A percentile compares a stretch with the other conserved stretches of the same genome.
phyloP scores from a whole-genome alignment of 495 filamentous ascomycete species.

The Schizothecium vesticola region DNA sequence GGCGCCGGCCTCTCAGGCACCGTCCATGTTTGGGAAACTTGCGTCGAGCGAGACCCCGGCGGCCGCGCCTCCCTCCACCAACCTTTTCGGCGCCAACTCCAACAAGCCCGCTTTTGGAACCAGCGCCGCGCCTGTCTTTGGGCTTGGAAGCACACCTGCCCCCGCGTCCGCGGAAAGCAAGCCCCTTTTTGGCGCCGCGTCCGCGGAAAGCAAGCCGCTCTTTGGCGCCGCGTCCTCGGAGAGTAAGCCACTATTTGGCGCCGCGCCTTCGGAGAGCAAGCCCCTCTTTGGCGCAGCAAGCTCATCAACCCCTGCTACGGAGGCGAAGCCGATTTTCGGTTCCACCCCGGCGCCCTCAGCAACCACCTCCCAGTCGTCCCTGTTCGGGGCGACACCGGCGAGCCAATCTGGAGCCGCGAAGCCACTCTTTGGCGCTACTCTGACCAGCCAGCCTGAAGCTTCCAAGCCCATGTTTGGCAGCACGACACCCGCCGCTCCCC shows the following conservation, averaged over 20 bases:
- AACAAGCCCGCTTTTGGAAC: slow-evolving; percentile 13
- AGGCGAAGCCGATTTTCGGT: slow-evolving; percentile 9
- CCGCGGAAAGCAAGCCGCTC: background rate
- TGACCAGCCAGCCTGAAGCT: slow-evolving; percentile 12
- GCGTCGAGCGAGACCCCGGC: slow-evolving; percentile 17
- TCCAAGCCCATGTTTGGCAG: slow-evolving; percentile 20
- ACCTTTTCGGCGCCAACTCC: slow-evolving; percentile 26
- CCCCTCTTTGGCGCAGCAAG: slow-evolving; percentile 19
- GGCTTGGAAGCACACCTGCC: background rate
- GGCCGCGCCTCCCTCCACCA: slow-evolving; percentile 14
- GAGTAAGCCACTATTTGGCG: slow-evolving; percentile 18
- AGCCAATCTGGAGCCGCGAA: slow-evolving; percentile 15
- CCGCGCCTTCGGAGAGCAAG: slow-evolving; percentile 18
- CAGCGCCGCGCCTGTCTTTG: background rate
- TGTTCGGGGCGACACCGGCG: slow-evolving; percentile 20
- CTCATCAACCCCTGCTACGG: slow-evolving; percentile 5
- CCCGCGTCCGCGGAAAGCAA: background rate
- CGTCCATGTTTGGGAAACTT: slow-evolving; percentile 29
- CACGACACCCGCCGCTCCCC: slow-evolving; percentile 10
- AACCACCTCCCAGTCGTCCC: slow-evolving; percentile 13
- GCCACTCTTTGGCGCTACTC: slow-evolving; percentile 18
- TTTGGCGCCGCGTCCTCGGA: slow-evolving; percentile 5
- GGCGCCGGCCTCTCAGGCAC: slow-evolving; percentile 15
- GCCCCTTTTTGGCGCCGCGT: slow-evolving; percentile 24
- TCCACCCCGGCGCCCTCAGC: slow-evolving; percentile 18